These are phyloP conservation scores for Dendrobium chrysotoxum DNA, from an alignment of 106 monocot genomes.

Conservation along the genomic window DNA sequence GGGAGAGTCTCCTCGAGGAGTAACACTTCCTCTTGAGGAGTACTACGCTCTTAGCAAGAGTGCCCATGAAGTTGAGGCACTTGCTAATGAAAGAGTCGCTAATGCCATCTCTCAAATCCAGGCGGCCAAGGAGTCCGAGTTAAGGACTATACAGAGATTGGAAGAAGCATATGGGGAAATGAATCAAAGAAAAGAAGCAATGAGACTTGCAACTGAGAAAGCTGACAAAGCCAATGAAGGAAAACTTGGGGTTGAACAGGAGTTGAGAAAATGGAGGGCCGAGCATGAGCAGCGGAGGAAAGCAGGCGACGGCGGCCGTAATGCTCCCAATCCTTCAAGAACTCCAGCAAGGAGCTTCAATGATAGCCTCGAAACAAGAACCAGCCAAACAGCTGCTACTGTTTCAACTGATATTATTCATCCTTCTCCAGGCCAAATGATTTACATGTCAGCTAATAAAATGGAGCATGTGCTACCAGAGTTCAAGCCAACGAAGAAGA, in stretches of 20 bases:
- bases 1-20: conserved; percentile 7
- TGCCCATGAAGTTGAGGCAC: conserved; percentile 19
- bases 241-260: conserved; percentile 24
- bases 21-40: conserved; percentile 14
- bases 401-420: background rate
- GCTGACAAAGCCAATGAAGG: conserved; percentile 18
- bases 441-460: background rate
- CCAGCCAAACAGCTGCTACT: background rate
- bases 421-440: background rate
- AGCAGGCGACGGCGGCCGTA: conserved; percentile 7
- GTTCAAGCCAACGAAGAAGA: background rate
- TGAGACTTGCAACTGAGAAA: conserved; percentile 11
- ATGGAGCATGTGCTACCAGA: background rate
- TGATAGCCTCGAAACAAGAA: background rate
- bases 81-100: conserved; percentile 17
- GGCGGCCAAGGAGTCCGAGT: conserved; percentile 18
- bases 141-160: conserved; percentile 14
- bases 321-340: conserved; percentile 9
- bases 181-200: conserved; percentile 13
- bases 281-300: conserved; percentile 21
- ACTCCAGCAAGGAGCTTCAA: conserved; percentile 13
- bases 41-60: conserved; percentile 24
- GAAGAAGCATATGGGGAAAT: conserved; percentile 13
- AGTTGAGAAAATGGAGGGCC: conserved; percentile 20
- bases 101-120: conserved; percentile 13